Conservation (phyloP, 2,329 filamentous ascomycete species). For the Graphilbum sp. region DNA sequence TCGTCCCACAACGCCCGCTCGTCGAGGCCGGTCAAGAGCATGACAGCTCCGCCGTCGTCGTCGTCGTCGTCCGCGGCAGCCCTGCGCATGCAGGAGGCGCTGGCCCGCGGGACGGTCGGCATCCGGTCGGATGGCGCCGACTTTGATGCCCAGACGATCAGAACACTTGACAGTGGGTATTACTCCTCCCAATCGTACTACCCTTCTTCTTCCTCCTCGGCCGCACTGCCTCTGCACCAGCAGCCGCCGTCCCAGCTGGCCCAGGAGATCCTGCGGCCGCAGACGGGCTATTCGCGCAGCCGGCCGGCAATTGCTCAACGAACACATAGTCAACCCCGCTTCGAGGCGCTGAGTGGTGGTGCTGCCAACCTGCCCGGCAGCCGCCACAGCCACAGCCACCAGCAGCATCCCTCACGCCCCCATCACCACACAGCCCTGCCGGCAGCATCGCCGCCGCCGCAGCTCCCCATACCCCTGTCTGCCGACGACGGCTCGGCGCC, state of each 20-base stretch:
- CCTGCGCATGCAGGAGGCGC: not conserved
- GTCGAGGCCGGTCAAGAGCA: not conserved
- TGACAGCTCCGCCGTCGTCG: conserved; percentile 4
- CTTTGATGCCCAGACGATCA: conserved; percentile 18
- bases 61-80: not conserved
- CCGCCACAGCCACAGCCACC: conserved; percentile 9
- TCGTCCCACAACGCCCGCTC: not conserved
- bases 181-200: not conserved
- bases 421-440: not conserved
- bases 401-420: conserved; percentile 10
- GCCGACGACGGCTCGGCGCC: not conserved
- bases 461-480: not conserved
- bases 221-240: conserved; percentile 1
- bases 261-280: conserved; percentile 24
- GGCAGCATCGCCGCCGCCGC: not conserved
- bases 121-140: conserved; percentile 15
- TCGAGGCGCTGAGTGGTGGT: conserved; percentile 24
- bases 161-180: conserved; percentile 16
- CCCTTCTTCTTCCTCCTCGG: conserved; percentile 7
- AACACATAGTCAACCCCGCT: conserved; percentile 31
- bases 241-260: not conserved
- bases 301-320: conserved; percentile 27
- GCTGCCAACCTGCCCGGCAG: conserved; percentile 9
- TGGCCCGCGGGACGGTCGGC: conserved; percentile 15
- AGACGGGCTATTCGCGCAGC: conserved; percentile 33